phyloP scores from a whole-genome alignment of 345 rosid genomes.

The Turritis glabra region DNA sequence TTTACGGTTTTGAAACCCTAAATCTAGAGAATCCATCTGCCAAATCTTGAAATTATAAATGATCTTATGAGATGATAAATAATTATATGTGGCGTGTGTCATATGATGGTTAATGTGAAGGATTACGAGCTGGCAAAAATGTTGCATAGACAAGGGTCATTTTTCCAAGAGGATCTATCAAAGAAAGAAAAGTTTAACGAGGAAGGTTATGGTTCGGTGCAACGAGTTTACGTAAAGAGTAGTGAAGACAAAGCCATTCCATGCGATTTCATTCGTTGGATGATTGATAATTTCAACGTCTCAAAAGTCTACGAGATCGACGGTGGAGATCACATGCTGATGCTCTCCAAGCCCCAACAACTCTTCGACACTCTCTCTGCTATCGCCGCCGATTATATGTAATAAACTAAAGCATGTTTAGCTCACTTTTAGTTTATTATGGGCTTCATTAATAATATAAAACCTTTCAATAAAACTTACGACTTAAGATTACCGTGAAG shows the following conservation, averaged over 20 bases:
- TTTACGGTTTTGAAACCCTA: no score
- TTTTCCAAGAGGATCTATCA: conserved; percentile 37
- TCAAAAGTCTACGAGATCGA: conserved; percentile 36
- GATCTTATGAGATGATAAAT: background rate
- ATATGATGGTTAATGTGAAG: conserved; percentile 14
- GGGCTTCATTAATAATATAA: background rate
- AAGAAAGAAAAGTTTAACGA: conserved; percentile 28
- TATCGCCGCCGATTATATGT: conserved; percentile 4
- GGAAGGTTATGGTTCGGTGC: conserved; percentile 37
- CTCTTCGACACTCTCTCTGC: conserved; percentile 30
- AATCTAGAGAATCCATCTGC: background rate
- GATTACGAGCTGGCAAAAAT: conserved; percentile 37
- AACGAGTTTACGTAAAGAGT: conserved; percentile 38
- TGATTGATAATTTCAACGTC: conserved; percentile 39
- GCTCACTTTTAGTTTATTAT: background rate
- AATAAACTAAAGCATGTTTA: background rate
- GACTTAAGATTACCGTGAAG: background rate
- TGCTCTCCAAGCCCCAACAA: conserved; percentile 37
- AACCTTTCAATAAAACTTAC: background rate
- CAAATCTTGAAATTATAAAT: background rate
- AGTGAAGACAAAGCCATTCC: conserved; percentile 41
- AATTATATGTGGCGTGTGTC: background rate
- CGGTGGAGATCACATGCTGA: conserved; percentile 44
- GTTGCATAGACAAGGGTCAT: conserved; percentile 40
- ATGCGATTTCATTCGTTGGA: conserved; percentile 39